phyloP scores from a whole-genome alignment of 148 eudicot genomes.

The Rhododendron mucronatum region DNA sequence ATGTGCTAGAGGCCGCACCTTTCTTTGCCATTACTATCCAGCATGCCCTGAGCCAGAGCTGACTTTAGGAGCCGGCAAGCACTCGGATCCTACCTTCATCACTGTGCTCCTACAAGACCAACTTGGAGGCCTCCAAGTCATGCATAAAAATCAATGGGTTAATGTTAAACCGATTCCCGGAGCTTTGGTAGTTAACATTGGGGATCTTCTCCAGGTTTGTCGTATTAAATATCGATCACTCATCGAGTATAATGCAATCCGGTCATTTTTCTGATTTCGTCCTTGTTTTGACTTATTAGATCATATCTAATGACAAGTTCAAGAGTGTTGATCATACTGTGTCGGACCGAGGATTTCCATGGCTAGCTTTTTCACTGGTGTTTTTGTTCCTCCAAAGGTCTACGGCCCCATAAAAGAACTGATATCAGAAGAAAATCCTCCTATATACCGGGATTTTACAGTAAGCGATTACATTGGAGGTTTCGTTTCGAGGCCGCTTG shows the following conservation, averaged over 20 bases:
- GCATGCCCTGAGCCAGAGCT: conserved; percentile 15
- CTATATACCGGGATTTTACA: conserved; percentile 1
- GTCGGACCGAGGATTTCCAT: conserved; percentile 42
- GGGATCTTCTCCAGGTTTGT: conserved; percentile 14
- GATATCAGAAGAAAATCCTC: conserved; percentile 23
- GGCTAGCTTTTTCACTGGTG: conserved; percentile 1
- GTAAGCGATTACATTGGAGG: neutral
- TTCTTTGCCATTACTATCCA: conserved; percentile 1
- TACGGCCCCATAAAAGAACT: conserved; percentile 15
- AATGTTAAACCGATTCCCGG: neutral
- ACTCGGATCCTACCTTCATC: conserved; percentile 5
- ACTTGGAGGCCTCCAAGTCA: conserved; percentile 12
- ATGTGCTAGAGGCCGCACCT: neutral
- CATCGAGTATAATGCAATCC: neutral
- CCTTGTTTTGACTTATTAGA: conserved; percentile 6
- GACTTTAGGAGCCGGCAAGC: conserved; percentile 1
- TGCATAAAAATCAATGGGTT: conserved; percentile 4
- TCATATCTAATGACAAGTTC: conserved; percentile 25
- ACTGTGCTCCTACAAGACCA: conserved; percentile 10
- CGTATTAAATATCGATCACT: too few species aligned
- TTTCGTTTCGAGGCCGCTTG: neutral
- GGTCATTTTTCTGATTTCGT: neutral
- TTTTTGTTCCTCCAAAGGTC: conserved; percentile 1
- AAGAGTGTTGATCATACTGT: conserved; percentile 15
- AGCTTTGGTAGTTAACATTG: conserved; percentile 9